Evolutionary conservation across 495 filamentous ascomycete genomes (phyloP), one percentile per base, ranked within the genome.

Genomic region (Aspergillus heteromorphus): DNA sequence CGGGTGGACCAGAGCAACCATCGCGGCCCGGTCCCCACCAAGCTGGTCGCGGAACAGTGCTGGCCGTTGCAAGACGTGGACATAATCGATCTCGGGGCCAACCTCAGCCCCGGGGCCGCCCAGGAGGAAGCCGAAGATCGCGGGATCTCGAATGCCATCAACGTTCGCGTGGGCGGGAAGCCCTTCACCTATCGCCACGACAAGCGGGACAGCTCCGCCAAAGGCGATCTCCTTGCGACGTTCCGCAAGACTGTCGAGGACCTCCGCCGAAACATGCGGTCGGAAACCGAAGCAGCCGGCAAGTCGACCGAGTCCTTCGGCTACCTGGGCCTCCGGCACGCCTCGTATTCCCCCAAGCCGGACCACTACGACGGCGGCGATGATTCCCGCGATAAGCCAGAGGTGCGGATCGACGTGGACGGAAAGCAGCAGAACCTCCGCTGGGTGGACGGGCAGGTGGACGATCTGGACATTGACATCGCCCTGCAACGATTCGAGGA

Each of bases 11-110:
- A 82, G 20, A 86, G 76, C 57, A 70, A 66, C 17, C 79, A 83
- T 38, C 69, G 73, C 48, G 80, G 82, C 11, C 79, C 81, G n/a
- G 76, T 84, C 16, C 77, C 83, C 30, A 86, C 84, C 6, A 93
- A 93, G 63, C 80, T 95, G 23, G 86, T 96, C 1, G 92, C 95
- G 0, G 92, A 96, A 65, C 81, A 90, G 40, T 99, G 93, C 68
- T 99, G 91, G 91, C 88, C 90, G 21, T 74, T 99, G 36, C 79
- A 95, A 48, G 95, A 97, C 54, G 89, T 97, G 31, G 90, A 96
- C 67, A 86, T 97, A 64, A 85, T 92, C 10, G 93, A 99, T 68
- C 81, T 98, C 60, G 80, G 76, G 10, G 76, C 79, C 18, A 78
- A 77, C n/a, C 75, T 85, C 31, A 80, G 82, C 14, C 79, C 82